phyloP scores from a whole-genome alignment of 768 basidiomycete genomes.

The Boletus pseudopeckii region DNA sequence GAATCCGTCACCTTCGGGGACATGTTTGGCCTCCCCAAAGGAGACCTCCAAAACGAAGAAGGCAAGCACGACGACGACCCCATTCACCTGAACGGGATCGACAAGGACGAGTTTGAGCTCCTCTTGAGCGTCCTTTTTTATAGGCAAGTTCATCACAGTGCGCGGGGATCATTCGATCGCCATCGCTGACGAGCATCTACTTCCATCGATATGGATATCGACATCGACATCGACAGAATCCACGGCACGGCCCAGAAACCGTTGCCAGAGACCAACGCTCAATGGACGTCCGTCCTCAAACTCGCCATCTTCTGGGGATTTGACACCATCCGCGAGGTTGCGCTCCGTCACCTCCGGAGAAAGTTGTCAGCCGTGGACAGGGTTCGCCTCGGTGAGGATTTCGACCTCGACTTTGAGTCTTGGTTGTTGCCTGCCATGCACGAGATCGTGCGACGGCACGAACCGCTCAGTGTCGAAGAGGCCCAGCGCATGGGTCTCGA shows the following conservation, averaged over 20 bases:
- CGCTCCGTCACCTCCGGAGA: constrained; percentile 17
- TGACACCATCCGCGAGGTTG: constrained; percentile 23
- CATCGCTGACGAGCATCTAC: neutral
- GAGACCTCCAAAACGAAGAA: neutral
- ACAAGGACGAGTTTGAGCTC: constrained; percentile 15
- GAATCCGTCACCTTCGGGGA: constrained; percentile 19
- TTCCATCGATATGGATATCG: too few relatives aligned
- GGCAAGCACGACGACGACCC: constrained; percentile 15
- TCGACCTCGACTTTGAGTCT: constrained; percentile 19
- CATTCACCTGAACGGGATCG: constrained; percentile 11
- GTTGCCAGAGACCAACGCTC: constrained; percentile 6
- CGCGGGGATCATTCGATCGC: neutral
- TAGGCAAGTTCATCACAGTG: constrained; percentile 2
- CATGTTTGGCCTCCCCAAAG: constrained; percentile 19
- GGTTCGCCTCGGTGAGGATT: constrained; percentile 31
- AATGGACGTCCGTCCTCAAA: constrained; percentile 38
- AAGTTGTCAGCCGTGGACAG: constrained; percentile 30
- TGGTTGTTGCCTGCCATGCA: constrained; percentile 39
- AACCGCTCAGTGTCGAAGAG: constrained; percentile 23
- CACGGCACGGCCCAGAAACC: neutral
- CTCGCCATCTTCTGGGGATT: constrained; percentile 39
- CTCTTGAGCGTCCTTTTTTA: constrained; percentile 14
- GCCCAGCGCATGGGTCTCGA: constrained; percentile 27
- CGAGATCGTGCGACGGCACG: constrained; percentile 21
- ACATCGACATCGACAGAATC: neutral